A percentile compares a stretch with the other conserved stretches of the same genome.
These are phyloP conservation scores for Epichloe bromicola DNA, from an alignment of 2,329 filamentous ascomycete genomes.

Conservation along the genomic window DNA sequence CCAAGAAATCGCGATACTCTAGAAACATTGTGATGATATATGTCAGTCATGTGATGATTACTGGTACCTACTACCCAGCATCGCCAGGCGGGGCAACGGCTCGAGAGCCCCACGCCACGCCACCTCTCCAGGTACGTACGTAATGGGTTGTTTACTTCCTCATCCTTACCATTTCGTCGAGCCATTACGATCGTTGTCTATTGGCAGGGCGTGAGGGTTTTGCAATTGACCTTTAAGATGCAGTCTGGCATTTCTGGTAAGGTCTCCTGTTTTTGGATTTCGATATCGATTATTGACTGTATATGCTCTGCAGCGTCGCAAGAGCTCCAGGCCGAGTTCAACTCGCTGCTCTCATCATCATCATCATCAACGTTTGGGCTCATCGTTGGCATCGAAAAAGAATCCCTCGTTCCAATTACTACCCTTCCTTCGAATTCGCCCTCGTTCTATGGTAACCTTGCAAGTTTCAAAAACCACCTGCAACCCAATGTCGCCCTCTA, in stretches of 20 bases:
- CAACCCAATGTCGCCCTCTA: slow-evolving; percentile 57
- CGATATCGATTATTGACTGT: neutral
- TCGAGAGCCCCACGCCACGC: neutral
- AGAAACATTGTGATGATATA: no score
- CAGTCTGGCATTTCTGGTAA: slow-evolving; percentile 68
- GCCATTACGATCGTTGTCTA: neutral
- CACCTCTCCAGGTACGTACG: neutral
- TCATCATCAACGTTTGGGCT: slow-evolving; percentile 53
- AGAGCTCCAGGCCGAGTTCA: slow-evolving; percentile 66
- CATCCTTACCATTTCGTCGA: no score
- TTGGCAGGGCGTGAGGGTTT: neutral
- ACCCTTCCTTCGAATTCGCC: slow-evolving; percentile 38
- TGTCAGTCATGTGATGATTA: neutral
- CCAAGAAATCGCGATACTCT: no score
- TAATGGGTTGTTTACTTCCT: neutral
- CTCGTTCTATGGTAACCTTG: slow-evolving; percentile 52
- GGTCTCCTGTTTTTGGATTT: slow-evolving; percentile 1
- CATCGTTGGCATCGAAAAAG: slow-evolving; percentile 55
- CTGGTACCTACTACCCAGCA: neutral
- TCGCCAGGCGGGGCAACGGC: slow-evolving; percentile 1
- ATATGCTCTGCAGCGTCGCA: slow-evolving; percentile 44
- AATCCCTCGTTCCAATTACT: slow-evolving; percentile 50
- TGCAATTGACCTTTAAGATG: slow-evolving; percentile 34
- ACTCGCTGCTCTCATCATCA: slow-evolving; percentile 49
- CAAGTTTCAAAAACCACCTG: slow-evolving; percentile 48